Evolutionary conservation across 345 rosid species (phyloP).

Genomic region (Geranium brycei): DNA sequence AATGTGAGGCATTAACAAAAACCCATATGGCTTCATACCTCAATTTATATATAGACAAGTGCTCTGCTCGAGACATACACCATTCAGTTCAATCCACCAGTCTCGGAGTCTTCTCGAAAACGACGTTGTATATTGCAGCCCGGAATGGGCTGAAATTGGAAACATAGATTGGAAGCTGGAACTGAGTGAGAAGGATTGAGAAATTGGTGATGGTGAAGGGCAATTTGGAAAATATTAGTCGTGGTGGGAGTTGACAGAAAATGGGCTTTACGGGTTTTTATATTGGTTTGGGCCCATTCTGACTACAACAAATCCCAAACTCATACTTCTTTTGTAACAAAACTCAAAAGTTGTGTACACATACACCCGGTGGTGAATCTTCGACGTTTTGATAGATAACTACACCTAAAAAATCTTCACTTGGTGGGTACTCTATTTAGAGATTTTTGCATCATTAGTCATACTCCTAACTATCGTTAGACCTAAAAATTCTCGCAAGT

Average conservation of each 20-base stretch:
- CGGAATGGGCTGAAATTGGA: constrained; percentile 23
- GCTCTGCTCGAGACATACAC: constrained; percentile 91
- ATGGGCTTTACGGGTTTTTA: neutral
- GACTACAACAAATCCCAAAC: no score
- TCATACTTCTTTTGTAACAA: no score
- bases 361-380: no score
- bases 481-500: no score
- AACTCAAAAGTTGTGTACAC: no score
- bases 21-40: constrained; percentile 25
- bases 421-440: no score
- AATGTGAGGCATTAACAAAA: constrained; percentile 1
- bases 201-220: constrained; percentile 5
- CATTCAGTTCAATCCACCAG: constrained; percentile 93
- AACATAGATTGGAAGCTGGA: constrained; percentile 11
- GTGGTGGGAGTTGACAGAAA: neutral
- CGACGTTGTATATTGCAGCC: constrained; percentile 32
- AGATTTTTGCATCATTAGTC: no score
- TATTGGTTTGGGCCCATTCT: no score
- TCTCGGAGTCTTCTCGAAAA: constrained; percentile 62
- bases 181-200: neutral
- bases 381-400: no score
- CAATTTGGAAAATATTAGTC: constrained; percentile 10
- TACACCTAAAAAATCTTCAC: no score
- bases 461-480: no score
- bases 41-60: constrained; percentile 78